Base-by-base conservation (phyloP, 1,284 basidiomycete genomes). In the Pseudozyma pruni region DNA sequence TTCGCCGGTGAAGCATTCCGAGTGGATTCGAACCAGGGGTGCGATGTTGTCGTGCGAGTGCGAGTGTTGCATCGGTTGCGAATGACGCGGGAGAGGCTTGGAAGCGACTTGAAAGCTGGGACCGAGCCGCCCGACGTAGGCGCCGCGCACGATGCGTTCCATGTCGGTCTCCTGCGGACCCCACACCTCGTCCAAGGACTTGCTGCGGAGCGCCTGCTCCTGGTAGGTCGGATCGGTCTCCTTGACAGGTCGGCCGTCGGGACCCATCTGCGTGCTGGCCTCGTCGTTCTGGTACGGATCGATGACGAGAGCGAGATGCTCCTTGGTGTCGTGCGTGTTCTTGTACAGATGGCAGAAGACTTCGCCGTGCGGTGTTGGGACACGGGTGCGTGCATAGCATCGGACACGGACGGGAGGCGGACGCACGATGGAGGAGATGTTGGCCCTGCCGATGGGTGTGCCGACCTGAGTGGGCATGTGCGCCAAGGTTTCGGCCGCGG, bases 1-100 rank as follows among this genome's bases (percentile, higher is more conserved):
- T 84, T 98, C 96, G 37, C 96, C 96, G 0, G 96, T 99, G 84
- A 94, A 98, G 83, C 96, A 98, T 83, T 98, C 96, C 19, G 93
- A 95, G 84, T 99, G 96, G 51, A 99, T 94, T 20, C 96, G 89
- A 31, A 99, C 90, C 49, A 98, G 88, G 0, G 96, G 93, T 0
- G 90, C 85, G 3, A 66, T 43, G n/a, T 67, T 50, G 1, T 53
- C 57, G 11, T 41, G 29, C 14, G 44, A 32, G 35, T 45, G 51
- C 76, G 5, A 74, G 62, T 22, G 60, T 54, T 29, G 72, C 20
- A 77, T 53, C 60, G 77, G 45, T 43, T 81, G 72, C 41, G 83
- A 72, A 13, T 88, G 86, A 17, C 83, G 81, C 3, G 49, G 39
- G 2, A 72, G 19, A 7, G 68, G 68, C 35, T 44, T 56, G 11